These are phyloP conservation scores for Mycena latifolia DNA, from an alignment of 768 basidiomycete species.

Conservation along the genomic window DNA sequence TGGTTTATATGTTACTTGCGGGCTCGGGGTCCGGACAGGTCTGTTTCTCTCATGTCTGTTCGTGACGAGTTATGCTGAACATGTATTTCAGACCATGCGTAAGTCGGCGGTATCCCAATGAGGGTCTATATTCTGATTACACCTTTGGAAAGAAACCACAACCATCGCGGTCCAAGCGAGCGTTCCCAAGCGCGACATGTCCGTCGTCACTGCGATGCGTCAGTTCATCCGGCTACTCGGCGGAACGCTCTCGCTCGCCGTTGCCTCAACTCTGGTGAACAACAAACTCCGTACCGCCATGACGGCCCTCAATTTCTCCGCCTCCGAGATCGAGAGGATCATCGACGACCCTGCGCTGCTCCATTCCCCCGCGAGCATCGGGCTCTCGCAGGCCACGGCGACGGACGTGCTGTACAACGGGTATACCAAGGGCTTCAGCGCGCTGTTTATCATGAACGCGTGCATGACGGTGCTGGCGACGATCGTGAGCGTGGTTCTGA, in stretches of 20 bases:
- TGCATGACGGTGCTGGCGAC: conserved; percentile 65
- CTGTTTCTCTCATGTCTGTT: conserved; percentile 25
- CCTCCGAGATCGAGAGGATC: conserved; percentile 53
- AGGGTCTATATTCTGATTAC: neutral
- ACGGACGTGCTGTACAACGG: conserved; percentile 58
- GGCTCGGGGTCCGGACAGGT: conserved; percentile 73
- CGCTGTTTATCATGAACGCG: conserved; percentile 73
- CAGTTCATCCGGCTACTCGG: conserved; percentile 81
- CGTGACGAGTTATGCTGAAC: neutral
- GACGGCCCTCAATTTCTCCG: conserved; percentile 50
- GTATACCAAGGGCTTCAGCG: conserved; percentile 68
- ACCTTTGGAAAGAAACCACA: conserved; percentile 56
- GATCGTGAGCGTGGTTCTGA: conserved; percentile 67
- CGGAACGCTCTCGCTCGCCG: conserved; percentile 76
- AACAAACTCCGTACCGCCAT: conserved; percentile 61
- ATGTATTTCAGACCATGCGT: conserved; percentile 55
- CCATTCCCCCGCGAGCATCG: conserved; percentile 45
- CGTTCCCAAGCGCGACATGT: conserved; percentile 78
- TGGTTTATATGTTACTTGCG: conserved; percentile 71
- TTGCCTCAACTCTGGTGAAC: conserved; percentile 73
- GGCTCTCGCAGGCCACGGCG: conserved; percentile 54
- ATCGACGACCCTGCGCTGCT: conserved; percentile 62
- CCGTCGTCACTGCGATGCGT: conserved; percentile 76
- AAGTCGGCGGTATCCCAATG: neutral
- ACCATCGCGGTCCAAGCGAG: conserved; percentile 82